These are phyloP conservation scores for Penicillium brevicompactum DNA, from an alignment of 2,329 filamentous ascomycete genomes.

Conservation along the genomic window DNA sequence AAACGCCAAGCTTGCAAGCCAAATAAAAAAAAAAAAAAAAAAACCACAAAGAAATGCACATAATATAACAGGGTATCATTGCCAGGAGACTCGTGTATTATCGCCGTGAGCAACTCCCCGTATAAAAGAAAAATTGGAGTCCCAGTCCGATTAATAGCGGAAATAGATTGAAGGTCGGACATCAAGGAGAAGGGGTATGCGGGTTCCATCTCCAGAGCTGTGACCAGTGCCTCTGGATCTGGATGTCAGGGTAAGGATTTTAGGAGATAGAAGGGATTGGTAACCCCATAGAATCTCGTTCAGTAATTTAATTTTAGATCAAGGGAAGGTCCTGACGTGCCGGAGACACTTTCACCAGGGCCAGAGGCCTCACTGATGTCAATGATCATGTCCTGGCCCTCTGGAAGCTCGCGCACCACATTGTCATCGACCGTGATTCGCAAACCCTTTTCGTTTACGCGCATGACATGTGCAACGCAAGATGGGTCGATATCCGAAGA, in stretches of 20 bases:
- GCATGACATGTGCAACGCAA: slow-evolving; percentile 70
- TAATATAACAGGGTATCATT: slow-evolving; percentile 43
- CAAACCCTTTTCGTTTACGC: slow-evolving; percentile 71
- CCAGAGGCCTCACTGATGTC: slow-evolving; percentile 62
- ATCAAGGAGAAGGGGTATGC: neutral
- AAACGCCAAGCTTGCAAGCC: slow-evolving; percentile 22
- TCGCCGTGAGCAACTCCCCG: slow-evolving; percentile 41
- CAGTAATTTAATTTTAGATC: slow-evolving; percentile 55
- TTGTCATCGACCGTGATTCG: slow-evolving; percentile 90
- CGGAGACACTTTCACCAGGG: slow-evolving; percentile 4
- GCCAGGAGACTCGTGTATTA: slow-evolving; percentile 45
- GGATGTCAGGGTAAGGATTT: neutral
- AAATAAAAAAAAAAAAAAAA: slow-evolving; percentile 5
- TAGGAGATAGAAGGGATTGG: too few relatives aligned
- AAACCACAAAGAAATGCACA: slow-evolving; percentile 2
- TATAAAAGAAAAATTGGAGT: slow-evolving; percentile 10
- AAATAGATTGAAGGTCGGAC: slow-evolving; percentile 1
- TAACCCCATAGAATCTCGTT: neutral
- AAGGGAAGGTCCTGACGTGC: slow-evolving; percentile 32
- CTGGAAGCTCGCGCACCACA: slow-evolving; percentile 76
- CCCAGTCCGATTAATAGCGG: neutral
- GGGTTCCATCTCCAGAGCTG: neutral
- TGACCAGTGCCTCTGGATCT: neutral
- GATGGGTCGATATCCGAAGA: slow-evolving; percentile 81
- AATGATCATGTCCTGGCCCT: slow-evolving; percentile 86